Percentiles rank a stretch among this genome's conserved stretches.
Evolutionary conservation across 495 filamentous ascomycete genomes (phyloP).

Genomic region (Penicillium tannophilum): DNA sequence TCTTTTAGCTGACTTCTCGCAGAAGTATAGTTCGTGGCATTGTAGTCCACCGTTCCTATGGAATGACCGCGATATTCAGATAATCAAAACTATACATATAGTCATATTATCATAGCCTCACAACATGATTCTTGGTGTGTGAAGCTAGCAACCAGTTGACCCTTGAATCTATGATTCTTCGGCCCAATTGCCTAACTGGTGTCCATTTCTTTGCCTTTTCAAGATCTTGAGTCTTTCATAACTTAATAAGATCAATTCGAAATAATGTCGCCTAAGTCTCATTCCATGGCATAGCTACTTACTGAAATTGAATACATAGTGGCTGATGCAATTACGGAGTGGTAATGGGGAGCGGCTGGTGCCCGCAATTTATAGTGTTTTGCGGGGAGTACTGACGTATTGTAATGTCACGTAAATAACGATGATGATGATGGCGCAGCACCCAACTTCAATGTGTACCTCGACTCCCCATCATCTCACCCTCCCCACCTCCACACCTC

Average conservation of each 20-base stretch:
- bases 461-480: constrained; percentile 27
- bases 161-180: too few relatives aligned
- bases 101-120: neutral
- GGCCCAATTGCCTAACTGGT: too few relatives aligned
- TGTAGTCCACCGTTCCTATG: neutral
- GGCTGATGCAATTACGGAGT: constrained; percentile 5
- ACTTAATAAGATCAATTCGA: neutral
- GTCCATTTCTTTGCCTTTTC: neutral
- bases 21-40: neutral
- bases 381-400: constrained; percentile 28
- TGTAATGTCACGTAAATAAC: constrained; percentile 38
- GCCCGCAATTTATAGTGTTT: neutral
- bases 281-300: neutral
- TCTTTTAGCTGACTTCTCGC: too few relatives aligned
- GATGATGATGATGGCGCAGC: constrained; percentile 27
- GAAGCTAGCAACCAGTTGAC: too few relatives aligned
- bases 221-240: neutral
- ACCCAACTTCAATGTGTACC: constrained; percentile 17
- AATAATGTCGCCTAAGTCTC: neutral
- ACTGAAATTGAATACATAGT: neutral
- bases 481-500: constrained; percentile 24
- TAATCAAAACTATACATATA: neutral
- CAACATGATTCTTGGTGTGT: neutral
- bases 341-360: constrained; percentile 19
- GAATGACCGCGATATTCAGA: neutral